Base-by-base conservation (phyloP, 345 rosid genomes). In the Linum usitatissimum region DNA sequence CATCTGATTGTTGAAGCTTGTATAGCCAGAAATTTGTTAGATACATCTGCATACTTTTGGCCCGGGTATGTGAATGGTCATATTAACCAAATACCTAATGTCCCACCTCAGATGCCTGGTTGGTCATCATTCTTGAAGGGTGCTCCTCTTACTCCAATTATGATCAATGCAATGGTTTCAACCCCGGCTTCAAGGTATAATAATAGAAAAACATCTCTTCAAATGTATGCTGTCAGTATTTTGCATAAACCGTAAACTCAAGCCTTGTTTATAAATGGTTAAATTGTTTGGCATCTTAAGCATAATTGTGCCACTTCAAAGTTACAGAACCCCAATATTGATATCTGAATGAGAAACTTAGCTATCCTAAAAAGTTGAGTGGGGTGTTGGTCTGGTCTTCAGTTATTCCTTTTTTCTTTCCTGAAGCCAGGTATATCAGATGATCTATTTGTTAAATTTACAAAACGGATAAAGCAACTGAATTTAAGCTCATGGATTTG, bases 1-100 rank as follows among this genome's bases (percentile, higher is more conserved):
- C 91, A 85, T 64, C 83, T 85, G 62, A 79, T 85, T 64, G 86
- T 85, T 53, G 91, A 85, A 76, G 86, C 87, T 71, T 85, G 91
- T 71, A 82, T 85, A 64, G 75, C 87, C 21, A 78, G 91, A 77
- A 79, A 79, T 59, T 71, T 85, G 65, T 68, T 85, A 18, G 91
- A 85, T 70, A 74, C 69, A 28, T 79, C 84, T 6, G 87, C 79
- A 20, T 85, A 79, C 68, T 76, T 74, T 71, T 85, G 87, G 91
- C 84, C 82, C 0, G 79, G 80, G 60, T 85, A 76, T 77, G 79
- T 83, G 21, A 55, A 55, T 55, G 59, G 59, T 18, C 59, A 28
- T 19, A 55, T 55, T 8, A 55, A 28, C 59, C 59, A 55, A n/a
- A 55, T 55, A 19, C 59, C 59, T 55, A 20, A 55, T 55, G 30